Percentiles rank a stretch among this genome's conserved stretches.
These are phyloP conservation scores for Prunus fruticosa DNA, from an alignment of 306 rosid genomes.

Conservation along the genomic window DNA sequence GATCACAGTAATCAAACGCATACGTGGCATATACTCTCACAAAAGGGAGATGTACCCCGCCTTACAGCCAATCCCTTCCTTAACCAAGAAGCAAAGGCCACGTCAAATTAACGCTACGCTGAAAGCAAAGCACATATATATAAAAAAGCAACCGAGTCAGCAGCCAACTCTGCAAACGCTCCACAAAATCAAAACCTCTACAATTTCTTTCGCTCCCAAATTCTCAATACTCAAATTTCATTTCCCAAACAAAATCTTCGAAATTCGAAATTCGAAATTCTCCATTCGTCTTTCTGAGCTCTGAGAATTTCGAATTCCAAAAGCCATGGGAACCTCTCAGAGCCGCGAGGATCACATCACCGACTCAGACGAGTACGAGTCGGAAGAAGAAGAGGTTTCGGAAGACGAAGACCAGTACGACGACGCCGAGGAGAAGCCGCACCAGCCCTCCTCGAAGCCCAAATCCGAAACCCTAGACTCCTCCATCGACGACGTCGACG, in stretches of 20 bases:
- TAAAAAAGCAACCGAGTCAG: not conserved
- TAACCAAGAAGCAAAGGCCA: constrained; percentile 15
- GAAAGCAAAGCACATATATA: not conserved
- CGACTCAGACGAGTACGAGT: constrained; percentile 52
- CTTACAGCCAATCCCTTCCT: constrained; percentile 1
- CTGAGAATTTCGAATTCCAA: not conserved
- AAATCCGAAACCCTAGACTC: constrained; percentile 13
- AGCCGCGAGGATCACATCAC: constrained; percentile 76
- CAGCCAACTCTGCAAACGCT: not conserved
- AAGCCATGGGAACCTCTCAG: constrained; percentile 66
- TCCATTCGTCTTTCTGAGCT: not conserved
- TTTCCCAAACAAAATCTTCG: not conserved
- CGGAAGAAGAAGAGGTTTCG: constrained; percentile 27
- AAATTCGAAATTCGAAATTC: not conserved
- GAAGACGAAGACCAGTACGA: constrained; percentile 33
- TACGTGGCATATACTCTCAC: not conserved
- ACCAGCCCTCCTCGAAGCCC: constrained; percentile 13
- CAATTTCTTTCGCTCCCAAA: not conserved
- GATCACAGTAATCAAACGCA: not conserved
- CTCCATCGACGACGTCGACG: constrained; percentile 60
- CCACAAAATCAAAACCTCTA: not conserved
- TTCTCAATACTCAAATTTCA: not conserved
- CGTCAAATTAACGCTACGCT: constrained; percentile 23
- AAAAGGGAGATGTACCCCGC: no score
- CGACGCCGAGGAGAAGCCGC: constrained; percentile 27